phyloP scores from a whole-genome alignment of 768 basidiomycete species.

The Mycena capillaripes region DNA sequence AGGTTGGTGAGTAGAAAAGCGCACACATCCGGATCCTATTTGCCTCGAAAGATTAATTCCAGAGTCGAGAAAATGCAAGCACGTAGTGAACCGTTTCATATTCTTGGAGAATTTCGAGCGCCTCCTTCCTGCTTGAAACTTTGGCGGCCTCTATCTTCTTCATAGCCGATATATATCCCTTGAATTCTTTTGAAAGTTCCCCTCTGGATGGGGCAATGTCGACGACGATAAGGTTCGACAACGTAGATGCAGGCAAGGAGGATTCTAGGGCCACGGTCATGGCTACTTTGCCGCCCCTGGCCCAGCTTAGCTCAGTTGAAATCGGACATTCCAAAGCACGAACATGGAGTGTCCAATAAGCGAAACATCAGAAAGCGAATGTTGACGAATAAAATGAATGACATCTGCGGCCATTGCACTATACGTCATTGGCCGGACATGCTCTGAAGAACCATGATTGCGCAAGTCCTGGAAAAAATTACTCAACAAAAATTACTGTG shows the following conservation, averaged over 20 bases:
- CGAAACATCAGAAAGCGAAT: constrained; percentile 71
- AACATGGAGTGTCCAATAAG: constrained; percentile 94
- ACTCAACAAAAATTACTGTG: neutral
- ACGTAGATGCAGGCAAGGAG: constrained; percentile 53
- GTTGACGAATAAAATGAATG: constrained; percentile 70
- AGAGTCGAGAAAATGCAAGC: neutral
- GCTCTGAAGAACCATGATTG: constrained; percentile 92
- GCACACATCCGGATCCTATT: constrained; percentile 78
- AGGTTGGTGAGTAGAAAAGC: constrained; percentile 93
- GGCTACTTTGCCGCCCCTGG: constrained; percentile 89
- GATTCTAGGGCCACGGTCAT: constrained; percentile 75
- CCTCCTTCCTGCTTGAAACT: constrained; percentile 76
- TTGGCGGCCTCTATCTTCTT: constrained; percentile 71
- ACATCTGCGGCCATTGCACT: constrained; percentile 86
- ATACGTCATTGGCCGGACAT: constrained; percentile 81
- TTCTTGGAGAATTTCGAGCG: constrained; percentile 71
- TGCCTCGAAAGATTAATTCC: neutral
- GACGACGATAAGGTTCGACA: constrained; percentile 76
- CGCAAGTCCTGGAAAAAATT: constrained; percentile 74
- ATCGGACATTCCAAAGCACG: constrained; percentile 41
- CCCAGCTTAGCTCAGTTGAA: constrained; percentile 8
- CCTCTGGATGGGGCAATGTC: constrained; percentile 85
- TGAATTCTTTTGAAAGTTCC: constrained; percentile 73
- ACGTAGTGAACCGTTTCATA: constrained; percentile 75
- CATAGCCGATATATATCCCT: constrained; percentile 80